These are phyloP conservation scores for Colletotrichum lentis DNA, from an alignment of 2,329 filamentous ascomycete genomes.

Conservation along the genomic window DNA sequence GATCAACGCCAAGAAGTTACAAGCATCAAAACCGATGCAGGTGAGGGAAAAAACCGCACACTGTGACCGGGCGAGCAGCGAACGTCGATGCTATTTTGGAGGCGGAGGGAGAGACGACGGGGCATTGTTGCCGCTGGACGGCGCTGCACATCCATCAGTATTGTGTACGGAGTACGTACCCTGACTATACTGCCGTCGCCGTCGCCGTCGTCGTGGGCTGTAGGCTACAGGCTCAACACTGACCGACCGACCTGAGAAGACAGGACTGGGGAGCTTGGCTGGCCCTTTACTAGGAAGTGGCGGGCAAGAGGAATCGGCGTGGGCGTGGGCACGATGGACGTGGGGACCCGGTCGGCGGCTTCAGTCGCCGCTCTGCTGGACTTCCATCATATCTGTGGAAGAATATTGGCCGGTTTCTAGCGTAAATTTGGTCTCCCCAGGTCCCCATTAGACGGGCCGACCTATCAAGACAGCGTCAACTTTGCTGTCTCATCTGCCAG, in stretches of 20 bases:
- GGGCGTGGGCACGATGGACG: constrained; percentile 6
- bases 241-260: constrained; percentile 4
- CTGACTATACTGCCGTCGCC: too few relatives aligned
- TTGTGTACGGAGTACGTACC: constrained; percentile 1
- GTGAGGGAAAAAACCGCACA: constrained; percentile 37
- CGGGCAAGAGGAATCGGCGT: not conserved
- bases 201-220: not conserved
- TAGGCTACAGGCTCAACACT: not conserved
- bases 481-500: constrained; percentile 38
- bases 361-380: constrained; percentile 1
- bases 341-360: constrained; percentile 11
- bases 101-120: constrained; percentile 27
- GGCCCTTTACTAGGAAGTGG: constrained; percentile 1
- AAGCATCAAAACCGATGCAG: constrained; percentile 38
- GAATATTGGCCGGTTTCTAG: constrained; percentile 33
- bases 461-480: constrained; percentile 38
- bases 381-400: constrained; percentile 9
- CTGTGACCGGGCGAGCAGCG: constrained; percentile 34
- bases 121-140: constrained; percentile 20
- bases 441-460: constrained; percentile 37
- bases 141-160: not conserved
- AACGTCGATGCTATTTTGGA: constrained; percentile 36
- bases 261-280: constrained; percentile 7
- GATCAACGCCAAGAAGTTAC: constrained; percentile 39
- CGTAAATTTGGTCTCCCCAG: constrained; percentile 33